Conservation (phyloP, 768 basidiomycete genomes). For the Lactarius deliciosus region DNA sequence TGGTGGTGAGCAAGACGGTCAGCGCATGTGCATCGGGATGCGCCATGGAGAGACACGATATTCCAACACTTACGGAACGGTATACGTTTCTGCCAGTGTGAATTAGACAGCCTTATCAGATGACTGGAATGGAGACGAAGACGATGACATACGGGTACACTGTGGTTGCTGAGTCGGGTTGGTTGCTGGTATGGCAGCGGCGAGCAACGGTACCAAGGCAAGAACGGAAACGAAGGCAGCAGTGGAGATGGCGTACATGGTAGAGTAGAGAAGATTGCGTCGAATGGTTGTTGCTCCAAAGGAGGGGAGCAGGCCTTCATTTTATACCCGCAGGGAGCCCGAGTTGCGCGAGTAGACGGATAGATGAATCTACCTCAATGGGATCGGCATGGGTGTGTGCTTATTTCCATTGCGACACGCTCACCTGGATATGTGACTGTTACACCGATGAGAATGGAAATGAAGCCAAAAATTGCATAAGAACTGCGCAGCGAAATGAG, state of each 20-base stretch:
- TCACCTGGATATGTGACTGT: too few relatives aligned
- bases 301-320: background rate
- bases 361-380: too few relatives aligned
- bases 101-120: background rate
- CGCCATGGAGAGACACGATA: background rate
- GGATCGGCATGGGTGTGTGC: too few relatives aligned
- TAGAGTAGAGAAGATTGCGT: background rate
- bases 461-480: too few relatives aligned
- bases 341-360: too few relatives aligned
- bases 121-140: background rate
- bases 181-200: too few relatives aligned
- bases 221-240: constrained; percentile 7
- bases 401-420: too few relatives aligned
- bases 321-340: constrained; percentile 4
- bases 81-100: constrained; percentile 3
- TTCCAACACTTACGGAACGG: background rate
- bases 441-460: too few relatives aligned
- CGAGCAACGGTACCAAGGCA: background rate
- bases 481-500: background rate
- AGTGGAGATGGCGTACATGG: constrained; percentile 12
- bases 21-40: background rate
- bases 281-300: background rate
- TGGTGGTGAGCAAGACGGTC: background rate
- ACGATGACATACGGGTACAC: too few relatives aligned
- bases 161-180: too few relatives aligned